Evolutionary conservation across 2,329 filamentous ascomycete species (phyloP), one percentile per base, ranked within the genome.

Genomic region (Trichoderma sp.): DNA sequence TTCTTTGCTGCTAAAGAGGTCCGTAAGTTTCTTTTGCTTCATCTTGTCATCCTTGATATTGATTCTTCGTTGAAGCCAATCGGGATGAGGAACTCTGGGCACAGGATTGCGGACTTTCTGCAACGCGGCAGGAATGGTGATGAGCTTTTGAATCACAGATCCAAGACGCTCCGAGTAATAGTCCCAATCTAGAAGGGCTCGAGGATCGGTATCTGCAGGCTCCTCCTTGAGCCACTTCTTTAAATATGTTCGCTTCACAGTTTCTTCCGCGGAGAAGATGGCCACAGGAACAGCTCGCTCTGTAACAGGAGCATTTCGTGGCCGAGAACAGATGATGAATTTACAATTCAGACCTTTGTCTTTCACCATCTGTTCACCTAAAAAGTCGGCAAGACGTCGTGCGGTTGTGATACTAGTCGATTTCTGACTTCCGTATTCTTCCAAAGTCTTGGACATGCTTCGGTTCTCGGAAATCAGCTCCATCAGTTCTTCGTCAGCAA

Each of bases 391-490:
- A 53, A 99, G 82, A 72, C 96, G 93, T 76, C 91, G 96, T 13
- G 96, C 96, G 0, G 96, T 99, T 2, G 96, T 99, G 78, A 99
- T 99, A n/a, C 96, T 97, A 1, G 96, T 99, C 0, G 95, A 98
- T 78, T 99, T 99, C 76, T 99, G 96, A 8, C 83, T 84, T 21
- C 94, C 96, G 73, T 99, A 99, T 80, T 99, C 96, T 73, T 97
- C 95, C 1, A 99, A 84, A 0, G 96, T 96, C 82, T 99, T 99
- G 21, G 90, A 87, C 96, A 99, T 99, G 83, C 89, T 98, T 83
- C 96, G 91, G 82, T 99, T 99, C 80, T 99, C 96, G 61, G 94
- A 97, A 89, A 99, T 99, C n/a, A 99, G 90, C 76, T 99, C 95
- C 80, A 99, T 98, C 52, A 99, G 87, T 77, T 99, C 96, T 78